Evolutionary conservation across 345 rosid genomes (phyloP).

Genomic region (Lumnitzera littorea): DNA sequence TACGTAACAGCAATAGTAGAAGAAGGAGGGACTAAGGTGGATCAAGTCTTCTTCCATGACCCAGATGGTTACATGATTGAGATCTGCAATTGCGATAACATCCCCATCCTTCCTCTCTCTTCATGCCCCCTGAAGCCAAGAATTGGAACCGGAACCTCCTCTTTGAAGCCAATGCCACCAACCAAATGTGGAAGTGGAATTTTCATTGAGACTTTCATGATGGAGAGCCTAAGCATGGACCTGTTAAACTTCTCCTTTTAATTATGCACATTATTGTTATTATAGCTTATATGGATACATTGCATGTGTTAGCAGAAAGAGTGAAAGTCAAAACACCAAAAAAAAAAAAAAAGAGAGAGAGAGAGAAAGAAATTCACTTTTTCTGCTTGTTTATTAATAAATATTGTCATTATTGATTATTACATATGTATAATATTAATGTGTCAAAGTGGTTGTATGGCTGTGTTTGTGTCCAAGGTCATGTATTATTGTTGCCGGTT

Average conservation of each 20-base stretch:
- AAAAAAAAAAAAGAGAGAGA: background rate
- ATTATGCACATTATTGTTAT: background rate
- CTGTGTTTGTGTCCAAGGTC: too few species aligned
- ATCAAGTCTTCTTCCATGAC: slow-evolving; percentile 39
- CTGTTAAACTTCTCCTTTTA: slow-evolving; percentile 17
- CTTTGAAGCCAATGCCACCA: background rate
- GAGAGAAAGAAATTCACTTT: background rate
- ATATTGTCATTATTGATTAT: too few species aligned
- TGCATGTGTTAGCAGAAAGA: background rate
- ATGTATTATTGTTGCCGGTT: too few species aligned
- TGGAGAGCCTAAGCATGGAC: slow-evolving; percentile 22
- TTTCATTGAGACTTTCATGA: slow-evolving; percentile 18
- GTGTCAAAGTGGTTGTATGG: too few species aligned
- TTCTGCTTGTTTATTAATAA: too few species aligned
- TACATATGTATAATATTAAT: too few species aligned
- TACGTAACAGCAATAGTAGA: slow-evolving; percentile 23
- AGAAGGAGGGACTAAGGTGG: slow-evolving; percentile 30
- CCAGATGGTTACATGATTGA: slow-evolving; percentile 42
- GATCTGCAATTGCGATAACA: slow-evolving; percentile 36
- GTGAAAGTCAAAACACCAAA: background rate
- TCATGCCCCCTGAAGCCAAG: slow-evolving; percentile 6
- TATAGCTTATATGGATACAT: too few species aligned
- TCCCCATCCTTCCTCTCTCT: slow-evolving; percentile 27
- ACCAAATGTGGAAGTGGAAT: slow-evolving; percentile 6
- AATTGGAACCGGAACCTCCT: background rate